These are phyloP conservation scores for Podospora bellae-mahoneyi DNA, from an alignment of 495 filamentous ascomycete species.

Conservation along the genomic window DNA sequence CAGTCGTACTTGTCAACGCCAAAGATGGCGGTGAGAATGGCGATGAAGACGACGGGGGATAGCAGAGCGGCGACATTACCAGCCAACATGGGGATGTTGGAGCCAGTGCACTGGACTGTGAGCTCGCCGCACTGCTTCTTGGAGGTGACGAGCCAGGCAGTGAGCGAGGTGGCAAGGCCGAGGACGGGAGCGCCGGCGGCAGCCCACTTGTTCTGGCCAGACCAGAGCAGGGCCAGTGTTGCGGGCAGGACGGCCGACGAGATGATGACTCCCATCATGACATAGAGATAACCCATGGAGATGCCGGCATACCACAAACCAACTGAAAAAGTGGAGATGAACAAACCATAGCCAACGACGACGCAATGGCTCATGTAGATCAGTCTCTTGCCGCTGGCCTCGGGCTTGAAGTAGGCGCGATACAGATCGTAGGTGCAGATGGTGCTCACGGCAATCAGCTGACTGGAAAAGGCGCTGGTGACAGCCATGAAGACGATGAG, in stretches of 20 bases:
- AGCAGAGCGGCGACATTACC: slow-evolving; percentile 78
- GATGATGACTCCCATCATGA: slow-evolving; percentile 91
- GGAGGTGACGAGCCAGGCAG: slow-evolving; percentile 89
- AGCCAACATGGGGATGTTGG: slow-evolving; percentile 85
- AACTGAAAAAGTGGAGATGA: slow-evolving; percentile 82
- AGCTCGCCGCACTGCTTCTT: slow-evolving; percentile 71
- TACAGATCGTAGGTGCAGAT: slow-evolving; percentile 95
- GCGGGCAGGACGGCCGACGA: slow-evolving; percentile 82
- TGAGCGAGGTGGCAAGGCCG: slow-evolving; percentile 70
- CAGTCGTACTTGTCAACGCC: slow-evolving; percentile 86
- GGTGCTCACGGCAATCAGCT: slow-evolving; percentile 88
- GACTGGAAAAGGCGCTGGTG: slow-evolving; percentile 82
- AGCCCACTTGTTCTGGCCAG: slow-evolving; percentile 75
- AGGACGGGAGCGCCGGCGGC: slow-evolving; percentile 72
- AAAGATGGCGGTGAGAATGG: slow-evolving; percentile 71
- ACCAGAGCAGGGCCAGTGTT: slow-evolving; percentile 77
- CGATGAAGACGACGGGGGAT: slow-evolving; percentile 74
- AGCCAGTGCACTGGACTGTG: slow-evolving; percentile 70
- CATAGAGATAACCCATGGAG: slow-evolving; percentile 63
- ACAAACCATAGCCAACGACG: slow-evolving; percentile 71
- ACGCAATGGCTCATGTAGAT: slow-evolving; percentile 82
- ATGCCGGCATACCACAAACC: slow-evolving; percentile 67
- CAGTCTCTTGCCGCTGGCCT: slow-evolving; percentile 68
- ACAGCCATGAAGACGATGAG: slow-evolving; percentile 96
- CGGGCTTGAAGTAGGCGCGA: slow-evolving; percentile 61